These are phyloP conservation scores for Neofusicoccum cordaticola DNA, from an alignment of 2,329 filamentous ascomycete species.

Conservation along the genomic window DNA sequence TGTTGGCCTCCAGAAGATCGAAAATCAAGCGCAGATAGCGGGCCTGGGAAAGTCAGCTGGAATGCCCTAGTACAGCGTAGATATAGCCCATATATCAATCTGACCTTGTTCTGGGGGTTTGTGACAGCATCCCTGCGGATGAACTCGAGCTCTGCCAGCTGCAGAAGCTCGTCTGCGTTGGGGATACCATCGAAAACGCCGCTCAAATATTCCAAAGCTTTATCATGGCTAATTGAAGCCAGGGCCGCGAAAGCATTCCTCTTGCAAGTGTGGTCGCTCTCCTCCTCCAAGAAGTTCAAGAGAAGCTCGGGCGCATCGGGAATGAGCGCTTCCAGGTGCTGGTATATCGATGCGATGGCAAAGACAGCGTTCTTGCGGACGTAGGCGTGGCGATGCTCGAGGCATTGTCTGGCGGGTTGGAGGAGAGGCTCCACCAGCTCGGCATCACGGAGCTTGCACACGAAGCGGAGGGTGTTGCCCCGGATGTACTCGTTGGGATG, in stretches of 20 bases:
- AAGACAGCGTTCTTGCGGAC: constrained; percentile 98
- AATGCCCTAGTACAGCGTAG: not conserved
- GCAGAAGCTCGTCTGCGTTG: constrained; percentile 89
- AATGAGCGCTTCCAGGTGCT: constrained; percentile 86
- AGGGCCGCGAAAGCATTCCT: constrained; percentile 94
- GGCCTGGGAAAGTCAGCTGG: constrained; percentile 51
- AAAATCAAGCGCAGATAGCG: constrained; percentile 93
- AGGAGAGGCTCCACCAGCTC: constrained; percentile 95
- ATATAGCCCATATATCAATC: not conserved
- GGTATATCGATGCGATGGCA: constrained; percentile 87
- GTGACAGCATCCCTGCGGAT: constrained; percentile 96
- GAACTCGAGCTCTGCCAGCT: constrained; percentile 93
- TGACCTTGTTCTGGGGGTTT: constrained; percentile 89
- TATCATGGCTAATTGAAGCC: constrained; percentile 87
- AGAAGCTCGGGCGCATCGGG: constrained; percentile 94
- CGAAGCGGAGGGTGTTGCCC: constrained; percentile 95
- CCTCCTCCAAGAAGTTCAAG: constrained; percentile 80
- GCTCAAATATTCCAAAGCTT: constrained; percentile 83
- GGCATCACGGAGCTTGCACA: constrained; percentile 91
- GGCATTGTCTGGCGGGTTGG: constrained; percentile 84
- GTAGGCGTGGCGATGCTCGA: constrained; percentile 95
- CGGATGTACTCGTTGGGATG: constrained; percentile 98
- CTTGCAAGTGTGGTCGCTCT: constrained; percentile 95
- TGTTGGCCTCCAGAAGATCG: constrained; percentile 86
- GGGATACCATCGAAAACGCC: constrained; percentile 89